A percentile compares a stretch with the other conserved stretches of the same genome.
These are phyloP conservation scores for Chenopodium formosanum DNA, from an alignment of 148 eudicot species.

Conservation along the genomic window DNA sequence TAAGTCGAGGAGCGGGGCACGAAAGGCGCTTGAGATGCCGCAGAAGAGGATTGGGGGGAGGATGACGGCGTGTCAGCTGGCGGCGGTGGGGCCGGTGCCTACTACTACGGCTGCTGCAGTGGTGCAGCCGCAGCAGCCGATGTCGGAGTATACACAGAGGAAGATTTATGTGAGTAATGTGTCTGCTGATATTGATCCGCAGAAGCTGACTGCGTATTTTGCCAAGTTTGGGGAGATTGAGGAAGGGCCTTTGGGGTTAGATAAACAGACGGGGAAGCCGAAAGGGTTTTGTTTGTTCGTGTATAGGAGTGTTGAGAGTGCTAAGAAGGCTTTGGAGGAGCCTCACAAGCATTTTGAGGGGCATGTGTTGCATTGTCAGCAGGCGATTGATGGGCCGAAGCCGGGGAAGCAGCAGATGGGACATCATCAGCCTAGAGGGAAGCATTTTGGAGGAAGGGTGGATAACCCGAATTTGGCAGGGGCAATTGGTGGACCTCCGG, in stretches of 20 bases:
- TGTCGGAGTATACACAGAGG: conserved; percentile 78
- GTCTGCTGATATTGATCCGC: conserved; percentile 64
- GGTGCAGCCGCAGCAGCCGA: conserved; percentile 31
- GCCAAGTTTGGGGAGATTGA: conserved; percentile 84
- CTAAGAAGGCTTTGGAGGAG: conserved; percentile 77
- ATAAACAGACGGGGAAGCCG: conserved; percentile 75
- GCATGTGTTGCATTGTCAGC: conserved; percentile 59
- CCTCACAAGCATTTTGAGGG: conserved; percentile 89
- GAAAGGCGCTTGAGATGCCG: conserved; percentile 60
- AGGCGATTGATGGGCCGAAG: conserved; percentile 85
- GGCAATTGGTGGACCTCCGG: conserved; percentile 35
- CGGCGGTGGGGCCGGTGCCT: conserved; percentile 78
- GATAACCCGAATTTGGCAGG: conserved; percentile 50
- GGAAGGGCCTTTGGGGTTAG: conserved; percentile 91
- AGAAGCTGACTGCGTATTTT: conserved; percentile 55
- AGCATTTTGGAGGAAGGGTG: conserved; percentile 46
- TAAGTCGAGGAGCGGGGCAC: conserved; percentile 62
- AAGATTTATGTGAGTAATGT: conserved; percentile 94
- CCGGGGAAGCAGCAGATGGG: conserved; percentile 48
- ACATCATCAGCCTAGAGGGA: conserved; percentile 29
- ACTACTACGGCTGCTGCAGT: conserved; percentile 28
- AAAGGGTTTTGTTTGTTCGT: conserved; percentile 92
- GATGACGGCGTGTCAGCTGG: conserved; percentile 79
- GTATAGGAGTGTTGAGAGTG: conserved; percentile 63
- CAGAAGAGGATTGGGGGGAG: conserved; percentile 84